Conservation (phyloP, 345 rosid genomes). For the Geranium brycei region DNA sequence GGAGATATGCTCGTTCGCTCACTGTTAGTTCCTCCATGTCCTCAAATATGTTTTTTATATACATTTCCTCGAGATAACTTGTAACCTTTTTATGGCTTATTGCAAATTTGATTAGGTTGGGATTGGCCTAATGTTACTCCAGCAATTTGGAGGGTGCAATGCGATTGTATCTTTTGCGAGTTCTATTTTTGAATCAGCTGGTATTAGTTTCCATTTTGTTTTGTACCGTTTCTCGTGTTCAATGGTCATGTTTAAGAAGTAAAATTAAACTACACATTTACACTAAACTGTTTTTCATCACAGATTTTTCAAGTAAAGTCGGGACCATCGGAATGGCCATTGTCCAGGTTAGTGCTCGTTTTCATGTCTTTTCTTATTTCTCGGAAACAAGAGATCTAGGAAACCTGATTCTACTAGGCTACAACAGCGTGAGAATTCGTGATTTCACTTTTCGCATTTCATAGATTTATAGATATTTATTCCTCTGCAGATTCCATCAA, state of each 20-base stretch:
- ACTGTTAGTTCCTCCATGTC: conserved; percentile 23
- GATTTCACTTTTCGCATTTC: too few relatives aligned
- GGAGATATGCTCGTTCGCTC: conserved; percentile 39
- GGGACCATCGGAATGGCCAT: too few relatives aligned
- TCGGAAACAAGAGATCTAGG: too few relatives aligned
- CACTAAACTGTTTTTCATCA: background rate
- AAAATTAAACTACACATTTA: too few relatives aligned
- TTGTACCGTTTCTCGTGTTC: too few relatives aligned
- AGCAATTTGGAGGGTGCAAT: conserved; percentile 41
- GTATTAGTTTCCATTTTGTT: conserved; percentile 13
- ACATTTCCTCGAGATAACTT: background rate
- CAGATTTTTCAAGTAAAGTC: too few relatives aligned
- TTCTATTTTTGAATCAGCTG: conserved; percentile 36
- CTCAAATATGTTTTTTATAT: background rate
- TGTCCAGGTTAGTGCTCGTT: too few relatives aligned
- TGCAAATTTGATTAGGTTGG: conserved; percentile 27
- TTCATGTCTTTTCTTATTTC: too few relatives aligned
- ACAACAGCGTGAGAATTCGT: too few relatives aligned
- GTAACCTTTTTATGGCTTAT: background rate
- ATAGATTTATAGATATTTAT: too few relatives aligned
- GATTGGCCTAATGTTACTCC: conserved; percentile 49
- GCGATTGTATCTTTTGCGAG: conserved; percentile 32
- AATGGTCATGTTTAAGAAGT: too few relatives aligned
- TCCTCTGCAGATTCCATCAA: conserved; percentile 8
- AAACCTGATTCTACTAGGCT: too few relatives aligned